Conservation (phyloP, 345 rosid genomes). For the Hibiscus syriacus region DNA sequence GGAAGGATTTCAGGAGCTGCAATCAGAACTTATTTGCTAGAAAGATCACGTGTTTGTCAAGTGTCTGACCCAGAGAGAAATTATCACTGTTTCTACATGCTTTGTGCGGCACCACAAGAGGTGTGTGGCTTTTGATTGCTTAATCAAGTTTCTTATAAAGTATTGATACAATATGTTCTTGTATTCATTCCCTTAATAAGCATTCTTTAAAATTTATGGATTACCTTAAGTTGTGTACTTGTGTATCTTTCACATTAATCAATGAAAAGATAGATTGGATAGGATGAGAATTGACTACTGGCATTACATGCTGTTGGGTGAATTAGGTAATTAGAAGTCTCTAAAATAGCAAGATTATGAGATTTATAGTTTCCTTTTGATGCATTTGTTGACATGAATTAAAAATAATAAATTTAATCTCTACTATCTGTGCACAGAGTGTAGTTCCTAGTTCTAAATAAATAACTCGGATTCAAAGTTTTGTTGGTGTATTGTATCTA, state of each 20-base stretch:
- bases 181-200: neutral
- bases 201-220: neutral
- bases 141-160: neutral
- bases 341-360: neutral
- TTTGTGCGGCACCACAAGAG: conserved; percentile 94
- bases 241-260: neutral
- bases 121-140: conserved; percentile 29
- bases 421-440: neutral
- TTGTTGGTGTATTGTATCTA: neutral
- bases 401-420: neutral
- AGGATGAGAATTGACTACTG: neutral
- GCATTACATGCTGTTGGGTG: neutral
- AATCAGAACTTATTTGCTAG: conserved; percentile 89
- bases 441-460: neutral
- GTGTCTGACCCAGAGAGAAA: conserved; percentile 98
- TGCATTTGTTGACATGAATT: neutral
- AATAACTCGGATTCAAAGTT: neutral
- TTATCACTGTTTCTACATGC: conserved; percentile 99
- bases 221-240: neutral
- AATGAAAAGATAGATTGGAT: neutral
- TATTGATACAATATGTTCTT: neutral
- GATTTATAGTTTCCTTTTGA: neutral
- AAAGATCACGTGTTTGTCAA: conserved; percentile 99
- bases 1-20: conserved; percentile 99
- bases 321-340: neutral